Evolutionary conservation across 2,329 filamentous ascomycete species (phyloP), one percentile per base, ranked within the genome.

Genomic region (Neonectria faginata): DNA sequence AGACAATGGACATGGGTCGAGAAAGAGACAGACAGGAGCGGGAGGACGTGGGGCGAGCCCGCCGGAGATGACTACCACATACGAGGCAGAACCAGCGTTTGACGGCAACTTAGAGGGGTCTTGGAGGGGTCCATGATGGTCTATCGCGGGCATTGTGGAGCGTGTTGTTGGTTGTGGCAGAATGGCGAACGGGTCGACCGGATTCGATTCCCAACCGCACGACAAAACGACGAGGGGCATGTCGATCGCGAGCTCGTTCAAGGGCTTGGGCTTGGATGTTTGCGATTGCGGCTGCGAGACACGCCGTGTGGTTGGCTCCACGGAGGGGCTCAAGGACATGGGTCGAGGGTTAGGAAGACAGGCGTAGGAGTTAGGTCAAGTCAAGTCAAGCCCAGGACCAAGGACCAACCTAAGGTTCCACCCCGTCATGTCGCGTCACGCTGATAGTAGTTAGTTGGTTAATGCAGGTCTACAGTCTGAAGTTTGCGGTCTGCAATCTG

Each of bases 31-130:
- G 14, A 29, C 10, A 44, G 36, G 39, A 60, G 48, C 39, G 57
- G 48, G 31, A 60, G 42, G 57, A 22, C 57, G 10, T 31, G 57
- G 39, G 29, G 10, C 50, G 22, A 25, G 42, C 3, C 33, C 12
- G 14, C 29, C 57, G 48, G 57, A 60, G 29, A 60, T 60, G 57
- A 60, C 16, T 60, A 29, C 48, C 48, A 51, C 48, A 45, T 53
- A 25, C 57, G 57, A 60, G 39, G 27, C 48, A 29, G 48, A 53
- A 42, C 57, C 57, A 60, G 48, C 48, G 42, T 42, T 58, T 36
- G 33, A 42, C 25, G 33, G 41, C 45, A n/a, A 39, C 56, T 12
- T 45, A 29, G 45, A 29, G 44, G 20, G 44, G 14, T 41, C 16
- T 41, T 18, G 39, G 39, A 41, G 39, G n/a, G n/a, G 39, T 42